These are phyloP conservation scores for Blastocystis sp. DNA, from an alignment of 352 stramenopile species.

Conservation along the genomic window DNA sequence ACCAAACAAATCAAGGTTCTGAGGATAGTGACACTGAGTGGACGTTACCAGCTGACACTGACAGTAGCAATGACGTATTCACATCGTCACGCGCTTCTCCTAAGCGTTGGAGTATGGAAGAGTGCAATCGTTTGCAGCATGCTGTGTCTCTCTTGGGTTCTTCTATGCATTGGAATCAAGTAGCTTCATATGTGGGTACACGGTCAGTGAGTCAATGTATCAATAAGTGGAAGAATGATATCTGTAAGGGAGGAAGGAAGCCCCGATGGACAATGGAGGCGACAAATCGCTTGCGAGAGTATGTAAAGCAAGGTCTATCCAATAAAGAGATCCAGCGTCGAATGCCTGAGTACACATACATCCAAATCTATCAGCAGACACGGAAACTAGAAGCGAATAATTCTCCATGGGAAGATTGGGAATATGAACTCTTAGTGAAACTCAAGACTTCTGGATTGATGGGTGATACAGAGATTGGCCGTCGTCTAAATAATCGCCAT, in stretches of 20 bases:
- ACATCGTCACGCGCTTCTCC: not conserved
- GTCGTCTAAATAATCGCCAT: slow-evolving; percentile 40
- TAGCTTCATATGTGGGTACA: slow-evolving; percentile 34
- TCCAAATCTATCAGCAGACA: slow-evolving; percentile 54
- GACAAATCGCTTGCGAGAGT: not conserved
- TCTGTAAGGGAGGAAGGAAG: slow-evolving; percentile 30
- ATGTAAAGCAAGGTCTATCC: not conserved
- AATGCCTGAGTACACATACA: slow-evolving; percentile 60
- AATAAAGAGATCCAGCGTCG: slow-evolving; percentile 40
- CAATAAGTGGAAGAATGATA: slow-evolving; percentile 65
- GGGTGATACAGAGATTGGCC: slow-evolving; percentile 41
- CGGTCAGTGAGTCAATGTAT: slow-evolving; percentile 56
- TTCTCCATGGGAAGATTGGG: slow-evolving; percentile 35
- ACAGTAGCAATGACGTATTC: not conserved
- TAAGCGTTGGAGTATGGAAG: not conserved
- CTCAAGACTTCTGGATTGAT: slow-evolving; percentile 22
- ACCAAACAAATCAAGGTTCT: not conserved
- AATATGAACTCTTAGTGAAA: slow-evolving; percentile 3
- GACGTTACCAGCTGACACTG: not conserved
- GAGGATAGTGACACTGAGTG: slow-evolving; percentile 21
- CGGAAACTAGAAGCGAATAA: slow-evolving; percentile 28
- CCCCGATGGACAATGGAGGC: slow-evolving; percentile 11
- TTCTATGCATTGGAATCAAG: slow-evolving; percentile 9
- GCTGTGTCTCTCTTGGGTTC: not conserved
- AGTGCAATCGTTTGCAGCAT: slow-evolving; percentile 18